These are phyloP conservation scores for Fraxinus cuspidata DNA, from an alignment of 257 asterid species.

Conservation along the genomic window DNA sequence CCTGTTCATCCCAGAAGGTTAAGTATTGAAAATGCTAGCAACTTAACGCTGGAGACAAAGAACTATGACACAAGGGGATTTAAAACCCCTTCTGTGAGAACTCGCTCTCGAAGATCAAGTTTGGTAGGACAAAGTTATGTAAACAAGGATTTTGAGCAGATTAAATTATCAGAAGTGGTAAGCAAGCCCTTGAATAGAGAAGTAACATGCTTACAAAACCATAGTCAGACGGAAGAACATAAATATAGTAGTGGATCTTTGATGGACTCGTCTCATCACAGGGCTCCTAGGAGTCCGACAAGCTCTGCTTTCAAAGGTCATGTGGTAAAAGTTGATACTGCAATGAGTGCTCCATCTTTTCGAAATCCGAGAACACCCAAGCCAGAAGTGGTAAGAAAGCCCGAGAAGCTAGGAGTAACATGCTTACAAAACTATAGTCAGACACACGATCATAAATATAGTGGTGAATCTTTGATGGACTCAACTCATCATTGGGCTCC, in stretches of 20 bases:
- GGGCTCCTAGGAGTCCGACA: slow-evolving; percentile 46
- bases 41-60: slow-evolving; percentile 29
- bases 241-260: slow-evolving; percentile 3
- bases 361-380: slow-evolving; percentile 68
- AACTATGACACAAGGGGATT: slow-evolving; percentile 33
- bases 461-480: slow-evolving; percentile 23
- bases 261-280: slow-evolving; percentile 28
- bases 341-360: slow-evolving; percentile 40
- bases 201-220: not conserved
- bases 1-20: slow-evolving; percentile 62
- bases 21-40: slow-evolving; percentile 62
- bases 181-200: slow-evolving; percentile 25
- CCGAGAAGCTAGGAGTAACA: slow-evolving; percentile 16
- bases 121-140: slow-evolving; percentile 61
- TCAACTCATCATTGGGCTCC: slow-evolving; percentile 33
- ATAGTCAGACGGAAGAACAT: slow-evolving; percentile 23
- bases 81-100: slow-evolving; percentile 49
- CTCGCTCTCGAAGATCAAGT: slow-evolving; percentile 66
- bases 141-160: slow-evolving; percentile 34
- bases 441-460: not conserved
- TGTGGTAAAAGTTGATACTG: slow-evolving; percentile 36
- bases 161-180: slow-evolving; percentile 22
- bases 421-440: slow-evolving; percentile 23
- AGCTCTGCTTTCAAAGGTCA: slow-evolving; percentile 36
- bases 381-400: slow-evolving; percentile 21